phyloP scores from a whole-genome alignment of 2,329 filamentous ascomycete species.

The Penicillium sp. region DNA sequence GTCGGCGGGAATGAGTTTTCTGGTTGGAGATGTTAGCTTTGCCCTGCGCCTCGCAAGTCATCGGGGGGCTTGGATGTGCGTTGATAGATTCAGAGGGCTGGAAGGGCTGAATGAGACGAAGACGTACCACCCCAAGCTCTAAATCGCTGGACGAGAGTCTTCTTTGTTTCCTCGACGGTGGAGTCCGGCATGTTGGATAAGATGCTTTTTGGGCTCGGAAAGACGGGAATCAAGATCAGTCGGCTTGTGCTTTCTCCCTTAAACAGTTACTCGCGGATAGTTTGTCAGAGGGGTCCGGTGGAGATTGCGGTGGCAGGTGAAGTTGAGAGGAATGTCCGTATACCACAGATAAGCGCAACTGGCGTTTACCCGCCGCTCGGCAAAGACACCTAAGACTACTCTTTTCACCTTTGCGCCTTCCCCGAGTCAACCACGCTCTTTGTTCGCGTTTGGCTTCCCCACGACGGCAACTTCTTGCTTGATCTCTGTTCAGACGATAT shows the following conservation, averaged over 20 bases:
- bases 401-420: conserved; percentile 13
- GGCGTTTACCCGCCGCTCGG: conserved; percentile 22
- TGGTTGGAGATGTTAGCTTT: conserved; percentile 30
- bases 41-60: neutral
- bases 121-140: conserved; percentile 45
- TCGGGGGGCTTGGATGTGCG: neutral
- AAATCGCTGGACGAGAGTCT: conserved; percentile 39
- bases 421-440: conserved; percentile 12
- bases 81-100: neutral
- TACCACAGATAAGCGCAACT: conserved; percentile 2
- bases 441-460: conserved; percentile 5
- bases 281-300: neutral
- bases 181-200: conserved; percentile 29
- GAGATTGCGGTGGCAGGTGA: neutral
- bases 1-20: conserved; percentile 65
- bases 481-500: neutral
- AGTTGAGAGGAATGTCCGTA: neutral
- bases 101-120: neutral
- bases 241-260: no score
- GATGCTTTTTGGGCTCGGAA: no score
- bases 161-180: conserved; percentile 35
- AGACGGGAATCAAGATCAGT: neutral
- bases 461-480: neutral
- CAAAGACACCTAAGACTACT: conserved; percentile 26
- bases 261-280: neutral